A percentile compares a stretch with the other conserved stretches of the same genome.
Evolutionary conservation across 2,329 filamentous ascomycete genomes (phyloP).

Genomic region (Sclerotinia subarctica): DNA sequence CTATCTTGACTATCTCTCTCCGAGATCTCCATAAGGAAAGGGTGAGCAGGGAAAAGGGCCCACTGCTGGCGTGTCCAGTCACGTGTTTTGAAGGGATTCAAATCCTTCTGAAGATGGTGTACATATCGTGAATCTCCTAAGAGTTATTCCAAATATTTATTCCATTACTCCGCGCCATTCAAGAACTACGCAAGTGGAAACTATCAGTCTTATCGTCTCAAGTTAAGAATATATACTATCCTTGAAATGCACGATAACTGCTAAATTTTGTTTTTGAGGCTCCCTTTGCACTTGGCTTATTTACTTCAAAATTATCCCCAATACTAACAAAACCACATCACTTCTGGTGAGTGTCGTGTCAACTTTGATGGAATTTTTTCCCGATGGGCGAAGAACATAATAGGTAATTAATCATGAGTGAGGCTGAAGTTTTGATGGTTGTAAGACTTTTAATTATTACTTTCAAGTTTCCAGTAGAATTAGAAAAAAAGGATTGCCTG

Average conservation of each 20-base stretch:
- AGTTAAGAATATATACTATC: background rate
- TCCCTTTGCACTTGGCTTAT: background rate
- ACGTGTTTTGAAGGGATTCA: background rate
- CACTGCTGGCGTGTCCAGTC: background rate
- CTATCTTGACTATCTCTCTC: background rate
- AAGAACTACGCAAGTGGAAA: background rate
- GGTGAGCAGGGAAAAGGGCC: background rate
- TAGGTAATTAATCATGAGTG: background rate
- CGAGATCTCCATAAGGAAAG: conserved; percentile 11
- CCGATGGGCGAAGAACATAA: background rate
- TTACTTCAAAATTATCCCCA: background rate
- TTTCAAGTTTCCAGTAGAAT: background rate
- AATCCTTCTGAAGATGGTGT: background rate
- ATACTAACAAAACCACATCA: background rate
- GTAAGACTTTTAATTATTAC: too few relatives aligned
- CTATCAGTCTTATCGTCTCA: background rate
- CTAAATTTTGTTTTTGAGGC: background rate
- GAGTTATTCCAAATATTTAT: background rate
- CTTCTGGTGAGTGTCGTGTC: background rate
- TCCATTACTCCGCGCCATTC: background rate
- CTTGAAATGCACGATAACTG: background rate
- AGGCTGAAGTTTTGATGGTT: background rate
- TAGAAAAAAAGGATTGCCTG: background rate
- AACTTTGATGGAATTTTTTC: background rate
- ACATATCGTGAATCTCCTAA: background rate